Conservation (phyloP, 371 early-diverging fungal genomes). For the Phascolomyces articulosus region DNA sequence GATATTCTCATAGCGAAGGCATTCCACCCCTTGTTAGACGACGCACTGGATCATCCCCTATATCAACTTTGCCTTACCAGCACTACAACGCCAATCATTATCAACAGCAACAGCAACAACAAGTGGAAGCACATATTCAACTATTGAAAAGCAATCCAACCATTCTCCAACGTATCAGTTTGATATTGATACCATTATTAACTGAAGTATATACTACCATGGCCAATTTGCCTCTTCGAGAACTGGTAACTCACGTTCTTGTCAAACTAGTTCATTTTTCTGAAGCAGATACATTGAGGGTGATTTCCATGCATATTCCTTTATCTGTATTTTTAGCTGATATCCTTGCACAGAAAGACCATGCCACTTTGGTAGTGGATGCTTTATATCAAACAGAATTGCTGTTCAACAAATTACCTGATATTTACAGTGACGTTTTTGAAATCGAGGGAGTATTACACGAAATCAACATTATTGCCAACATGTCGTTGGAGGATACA, state of each 20-base stretch:
- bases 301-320: conserved; percentile 23
- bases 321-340: conserved; percentile 60
- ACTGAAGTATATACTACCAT: conserved; percentile 58
- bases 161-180: conserved; percentile 39
- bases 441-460: conserved; percentile 65
- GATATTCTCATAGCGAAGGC: neutral
- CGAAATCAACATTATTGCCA: conserved; percentile 52
- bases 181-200: conserved; percentile 54
- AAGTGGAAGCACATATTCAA: conserved; percentile 31
- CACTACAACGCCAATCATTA: too few species aligned
- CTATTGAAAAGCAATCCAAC: conserved; percentile 45
- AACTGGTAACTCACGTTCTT: conserved; percentile 52
- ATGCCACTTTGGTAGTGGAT: conserved; percentile 51
- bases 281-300: conserved; percentile 23
- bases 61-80: neutral
- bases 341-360: conserved; percentile 55
- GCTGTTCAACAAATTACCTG: conserved; percentile 55
- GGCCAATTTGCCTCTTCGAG: conserved; percentile 54
- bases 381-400: conserved; percentile 58
- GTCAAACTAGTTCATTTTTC: conserved; percentile 56
- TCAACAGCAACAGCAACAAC: neutral
- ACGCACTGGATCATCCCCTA: neutral
- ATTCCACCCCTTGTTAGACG: conserved; percentile 5
- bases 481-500: conserved; percentile 12
- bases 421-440: conserved; percentile 49